phyloP scores from a whole-genome alignment of 228 moss, liverwort and hornwort species.

The Sphagnum fallax region DNA sequence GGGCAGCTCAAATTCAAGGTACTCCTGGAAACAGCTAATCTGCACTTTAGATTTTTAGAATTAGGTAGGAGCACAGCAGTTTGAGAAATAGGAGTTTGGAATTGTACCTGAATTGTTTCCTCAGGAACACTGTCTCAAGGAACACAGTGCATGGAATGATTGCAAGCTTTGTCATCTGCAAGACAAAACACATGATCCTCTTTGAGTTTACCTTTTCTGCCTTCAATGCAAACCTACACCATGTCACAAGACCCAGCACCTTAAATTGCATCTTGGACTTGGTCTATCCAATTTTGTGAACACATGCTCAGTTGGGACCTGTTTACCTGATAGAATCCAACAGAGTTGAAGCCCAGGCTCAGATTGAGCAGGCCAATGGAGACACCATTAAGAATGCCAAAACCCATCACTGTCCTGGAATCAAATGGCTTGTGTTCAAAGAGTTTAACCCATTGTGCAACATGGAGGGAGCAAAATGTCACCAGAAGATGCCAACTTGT shows the following conservation, averaged over 20 bases:
- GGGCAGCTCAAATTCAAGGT: no score
- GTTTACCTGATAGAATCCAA: constrained; percentile 97
- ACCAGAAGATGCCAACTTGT: constrained; percentile 99
- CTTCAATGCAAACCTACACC: no score
- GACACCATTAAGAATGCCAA: constrained; percentile 87
- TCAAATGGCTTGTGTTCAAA: constrained; percentile 99
- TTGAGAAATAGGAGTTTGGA: no score
- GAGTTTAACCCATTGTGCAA: constrained; percentile 80
- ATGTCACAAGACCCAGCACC: no score
- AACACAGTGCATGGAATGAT: constrained; percentile 98
- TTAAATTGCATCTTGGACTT: no score
- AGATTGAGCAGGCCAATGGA: constrained; percentile 93
- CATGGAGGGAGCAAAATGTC: constrained; percentile 87
- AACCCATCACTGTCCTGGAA: constrained; percentile 80
- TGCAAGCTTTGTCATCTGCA: constrained; percentile 99
- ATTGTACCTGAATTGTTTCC: constrained; percentile 76
- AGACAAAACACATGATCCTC: constrained; percentile 17
- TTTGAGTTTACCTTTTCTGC: not conserved
- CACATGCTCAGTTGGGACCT: not conserved
- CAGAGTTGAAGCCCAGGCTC: constrained; percentile 98
- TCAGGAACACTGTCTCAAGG: constrained; percentile 79
- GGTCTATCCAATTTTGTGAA: no score
- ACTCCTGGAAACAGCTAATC: no score
- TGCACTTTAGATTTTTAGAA: no score
- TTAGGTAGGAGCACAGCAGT: no score